Percentiles rank a stretch among this genome's conserved stretches.
Evolutionary conservation across 1,284 basidiomycete genomes (phyloP).

Genomic region (Fomitopsis palustris): DNA sequence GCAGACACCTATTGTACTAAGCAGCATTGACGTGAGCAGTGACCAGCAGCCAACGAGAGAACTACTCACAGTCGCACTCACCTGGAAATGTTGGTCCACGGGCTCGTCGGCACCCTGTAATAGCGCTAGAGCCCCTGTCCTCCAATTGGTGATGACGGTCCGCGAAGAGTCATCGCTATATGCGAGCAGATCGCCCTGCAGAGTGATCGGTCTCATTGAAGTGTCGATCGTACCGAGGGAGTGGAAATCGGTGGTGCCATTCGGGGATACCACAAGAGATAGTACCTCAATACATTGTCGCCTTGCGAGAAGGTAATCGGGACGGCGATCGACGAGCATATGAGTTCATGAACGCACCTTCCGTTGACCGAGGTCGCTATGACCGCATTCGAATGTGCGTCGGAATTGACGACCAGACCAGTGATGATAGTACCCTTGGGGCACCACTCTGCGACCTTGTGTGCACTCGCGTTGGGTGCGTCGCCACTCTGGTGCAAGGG

Average conservation of each 20-base stretch:
- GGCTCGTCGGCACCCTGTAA: slow-evolving; percentile 36
- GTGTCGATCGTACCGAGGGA: slow-evolving; percentile 30
- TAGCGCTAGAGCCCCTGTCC: slow-evolving; percentile 39
- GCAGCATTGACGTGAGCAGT: slow-evolving; percentile 7
- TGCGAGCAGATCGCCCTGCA: slow-evolving; percentile 48
- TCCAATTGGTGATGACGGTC: slow-evolving; percentile 53
- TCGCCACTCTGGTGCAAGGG: slow-evolving; percentile 2
- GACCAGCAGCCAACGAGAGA: background rate
- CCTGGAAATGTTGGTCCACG: slow-evolving; percentile 34
- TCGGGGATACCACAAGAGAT: slow-evolving; percentile 1
- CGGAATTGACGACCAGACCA: slow-evolving; percentile 45
- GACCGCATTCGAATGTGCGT: slow-evolving; percentile 38
- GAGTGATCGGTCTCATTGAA: slow-evolving; percentile 38
- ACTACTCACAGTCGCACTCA: slow-evolving; percentile 14
- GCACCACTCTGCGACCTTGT: slow-evolving; percentile 45
- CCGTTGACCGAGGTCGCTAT: slow-evolving; percentile 44
- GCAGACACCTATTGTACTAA: slow-evolving; percentile 45
- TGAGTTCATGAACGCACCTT: slow-evolving; percentile 9
- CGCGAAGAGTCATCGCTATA: slow-evolving; percentile 47
- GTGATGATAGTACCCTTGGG: slow-evolving; percentile 49
- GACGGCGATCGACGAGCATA: background rate
- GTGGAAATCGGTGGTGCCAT: slow-evolving; percentile 1
- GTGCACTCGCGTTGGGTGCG: background rate
- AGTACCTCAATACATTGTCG: slow-evolving; percentile 22
- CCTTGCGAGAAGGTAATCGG: slow-evolving; percentile 3